Percentiles rank a stretch among this genome's conserved stretches.
phyloP scores from a whole-genome alignment of 2,329 filamentous ascomycete genomes.

The Aspergillus japonicus region DNA sequence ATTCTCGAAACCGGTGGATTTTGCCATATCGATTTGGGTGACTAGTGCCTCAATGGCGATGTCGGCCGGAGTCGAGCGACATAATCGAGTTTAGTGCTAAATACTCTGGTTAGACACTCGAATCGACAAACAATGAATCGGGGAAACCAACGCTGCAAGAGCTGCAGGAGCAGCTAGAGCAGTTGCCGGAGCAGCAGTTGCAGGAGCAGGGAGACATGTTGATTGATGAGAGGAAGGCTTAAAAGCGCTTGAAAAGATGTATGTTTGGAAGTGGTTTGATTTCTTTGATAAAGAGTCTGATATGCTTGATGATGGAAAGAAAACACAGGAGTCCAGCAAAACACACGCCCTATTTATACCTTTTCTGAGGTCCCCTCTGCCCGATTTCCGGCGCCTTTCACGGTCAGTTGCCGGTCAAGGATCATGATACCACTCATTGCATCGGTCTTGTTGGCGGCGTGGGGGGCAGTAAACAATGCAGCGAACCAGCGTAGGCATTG shows the following conservation, averaged over 20 bases:
- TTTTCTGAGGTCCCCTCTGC: background rate
- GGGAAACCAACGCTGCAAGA: conserved; percentile 10
- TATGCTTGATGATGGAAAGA: background rate
- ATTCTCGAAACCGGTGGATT: background rate
- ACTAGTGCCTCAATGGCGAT: background rate
- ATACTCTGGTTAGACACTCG: background rate
- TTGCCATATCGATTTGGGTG: background rate
- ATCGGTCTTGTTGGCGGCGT: background rate
- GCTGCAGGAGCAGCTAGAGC: conserved; percentile 12
- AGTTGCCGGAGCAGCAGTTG: conserved; percentile 14
- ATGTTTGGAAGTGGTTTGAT: background rate
- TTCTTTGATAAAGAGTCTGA: background rate
- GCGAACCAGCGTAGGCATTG: background rate
- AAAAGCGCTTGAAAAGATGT: background rate
- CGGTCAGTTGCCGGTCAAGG: background rate
- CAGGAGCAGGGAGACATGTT: conserved; percentile 15
- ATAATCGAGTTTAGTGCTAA: background rate
- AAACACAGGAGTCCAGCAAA: background rate
- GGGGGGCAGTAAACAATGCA: background rate
- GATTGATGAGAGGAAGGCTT: background rate
- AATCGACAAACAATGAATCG: background rate
- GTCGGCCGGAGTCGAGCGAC: background rate
- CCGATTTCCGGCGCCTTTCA: background rate
- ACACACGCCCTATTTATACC: conserved; percentile 1
- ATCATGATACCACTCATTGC: background rate